Percentiles rank a stretch among this genome's conserved stretches.
Evolutionary conservation across 2,329 filamentous ascomycete genomes (phyloP).

Genomic region (Pezicula rhizophila): DNA sequence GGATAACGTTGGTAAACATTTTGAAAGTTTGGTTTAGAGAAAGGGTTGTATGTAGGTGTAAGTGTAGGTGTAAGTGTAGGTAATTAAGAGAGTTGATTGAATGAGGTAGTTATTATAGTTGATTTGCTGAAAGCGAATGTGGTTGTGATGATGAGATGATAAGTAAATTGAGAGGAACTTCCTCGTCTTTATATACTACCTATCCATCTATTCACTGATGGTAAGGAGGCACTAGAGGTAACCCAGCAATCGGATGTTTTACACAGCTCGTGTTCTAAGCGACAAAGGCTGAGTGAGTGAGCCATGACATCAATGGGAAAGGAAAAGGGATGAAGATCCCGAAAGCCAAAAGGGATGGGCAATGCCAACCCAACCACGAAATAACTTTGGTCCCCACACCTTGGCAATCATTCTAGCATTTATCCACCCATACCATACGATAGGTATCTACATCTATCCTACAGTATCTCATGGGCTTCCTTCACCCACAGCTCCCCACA

Average conservation of each 20-base stretch:
- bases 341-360: background rate
- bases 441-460: background rate
- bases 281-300: background rate
- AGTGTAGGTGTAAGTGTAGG: background rate
- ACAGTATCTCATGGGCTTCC: no score
- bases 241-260: background rate
- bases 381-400: background rate
- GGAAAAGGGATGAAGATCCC: no score
- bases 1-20: conserved; percentile 13
- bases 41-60: conserved; percentile 1
- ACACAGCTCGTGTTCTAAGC: background rate
- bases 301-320: conserved; percentile 1
- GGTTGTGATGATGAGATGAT: no score
- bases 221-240: background rate
- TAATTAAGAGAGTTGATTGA: background rate
- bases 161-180: no score
- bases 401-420: background rate
- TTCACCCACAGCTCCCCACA: background rate
- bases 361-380: background rate
- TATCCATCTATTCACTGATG: no score
- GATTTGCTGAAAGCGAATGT: no score
- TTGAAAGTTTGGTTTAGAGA: conserved; percentile 1
- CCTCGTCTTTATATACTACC: no score
- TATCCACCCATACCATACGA: background rate
- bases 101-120: background rate